Base-by-base conservation (phyloP, 1,284 basidiomycete genomes). In the Ceratobasidium sp. region DNA sequence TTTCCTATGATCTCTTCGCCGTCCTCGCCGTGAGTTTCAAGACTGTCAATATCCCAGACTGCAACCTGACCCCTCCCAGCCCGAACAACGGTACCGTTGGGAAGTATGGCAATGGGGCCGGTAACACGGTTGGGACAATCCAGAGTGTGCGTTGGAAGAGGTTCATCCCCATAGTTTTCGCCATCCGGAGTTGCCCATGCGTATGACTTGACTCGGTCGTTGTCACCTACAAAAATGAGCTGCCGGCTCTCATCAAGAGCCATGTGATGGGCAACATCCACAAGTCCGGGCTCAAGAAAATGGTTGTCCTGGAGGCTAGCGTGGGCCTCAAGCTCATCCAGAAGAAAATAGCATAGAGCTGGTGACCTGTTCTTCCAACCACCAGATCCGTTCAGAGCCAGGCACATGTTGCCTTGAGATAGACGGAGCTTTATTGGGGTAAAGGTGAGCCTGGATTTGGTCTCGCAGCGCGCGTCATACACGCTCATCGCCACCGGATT, bases 71-170 rank as follows among this genome's bases (percentile, higher is more conserved):
- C 66, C 13, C n/a, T 48, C 7, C 69, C 69, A 26, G 69, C 69
- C 46, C 56, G 56, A 26, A 77, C 28, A 44, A 77, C 17, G 13
- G 48, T 68, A 6, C 75, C 75, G 40, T 71, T 61, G 9, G 69
- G 69, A 59, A 71, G 38, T 10, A 48, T 42, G 9, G 33, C 38
- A 12, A 71, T 42, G 6, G 69, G 69, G 56, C 69, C 69, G n/a
- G 2, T 17, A 23, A 12, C 44, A n/a, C 42, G 23, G 13, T 33
- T 10, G 38, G 12, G 38, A 15, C 12, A 68, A 17, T 56, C 42
- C 12, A 77, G 46, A n/a, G 75, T 77, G 46, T 77, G 75, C 3
- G 50, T 50, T 15, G 74, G 62, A n/a, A 67, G n/a, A 12, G 62
- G 17, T 23, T 46, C 44, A 10, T 42, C 38, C 33, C 33, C 33